Base-by-base conservation (phyloP, 2,329 filamentous ascomycete genomes). In the Purpureocillium takamizusanense region DNA sequence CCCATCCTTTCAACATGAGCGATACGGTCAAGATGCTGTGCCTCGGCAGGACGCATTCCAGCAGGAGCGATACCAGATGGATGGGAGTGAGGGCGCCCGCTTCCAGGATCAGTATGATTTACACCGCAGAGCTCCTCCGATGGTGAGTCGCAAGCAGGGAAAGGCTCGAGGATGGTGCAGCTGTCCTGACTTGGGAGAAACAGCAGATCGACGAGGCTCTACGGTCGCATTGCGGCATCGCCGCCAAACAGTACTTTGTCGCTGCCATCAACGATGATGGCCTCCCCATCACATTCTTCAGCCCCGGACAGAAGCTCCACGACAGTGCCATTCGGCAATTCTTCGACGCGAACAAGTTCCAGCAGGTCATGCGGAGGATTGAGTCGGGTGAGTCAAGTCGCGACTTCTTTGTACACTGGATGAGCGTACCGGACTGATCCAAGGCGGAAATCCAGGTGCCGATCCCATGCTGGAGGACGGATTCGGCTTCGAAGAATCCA, bases 191-290 rank as follows among this genome's bases (percentile, higher is more conserved):
- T 46, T 29, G 42, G 37, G 35, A 32, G 35, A 18, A 14, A 36
- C 32, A 74, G 69, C 57, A 69, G 48, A 72, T 78, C 27, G 66
- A 67, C 27, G 63, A 67, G 43, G 72, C 69, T 18, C 55, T 78
- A 10, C 61, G 67, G 13, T 66, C 72, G 35, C 61, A 71, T 31
- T 76, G 72, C 46, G 63, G 65, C 29, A 72, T 78, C 33, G 63
- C 68, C 2, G 66, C 65, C 10, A 63, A 66, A 37, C 60, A 60
- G 42, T 78, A 70, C 50, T 76, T 78, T 45, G 60, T 78, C 27
- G 71, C 67, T 10, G 66, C 65, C 2, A 56, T 74, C 31, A 57
- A 63, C 28, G 68, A 74, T 21, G 68, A 72, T 41, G 69, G 69
- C 15, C 59, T 61, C 13, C 50, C 61, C 2, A 60, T 62, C 40